Base-by-base conservation (phyloP, 805 yeast genomes). In the Candida patagonica region DNA sequence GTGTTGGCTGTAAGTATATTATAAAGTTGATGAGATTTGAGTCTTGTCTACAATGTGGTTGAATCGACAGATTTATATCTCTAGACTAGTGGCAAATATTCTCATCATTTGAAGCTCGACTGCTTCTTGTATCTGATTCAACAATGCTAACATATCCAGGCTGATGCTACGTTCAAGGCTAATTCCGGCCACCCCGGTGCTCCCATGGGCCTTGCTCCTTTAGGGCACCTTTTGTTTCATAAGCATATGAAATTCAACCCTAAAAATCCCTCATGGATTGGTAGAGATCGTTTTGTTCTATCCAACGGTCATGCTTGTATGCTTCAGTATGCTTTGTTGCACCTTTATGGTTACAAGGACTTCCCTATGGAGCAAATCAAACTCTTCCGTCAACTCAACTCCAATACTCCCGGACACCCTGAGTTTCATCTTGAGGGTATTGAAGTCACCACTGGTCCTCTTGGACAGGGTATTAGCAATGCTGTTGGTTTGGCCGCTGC, bases 111-210 rank as follows among this genome's bases (percentile, higher is more conserved):
- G n/a, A n/a, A n/a, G n/a, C n/a, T n/a, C 31, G 16, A 29, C 16
- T 29, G 31, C 31, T 29, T 9, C 7, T 6, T 29, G 19, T 8
- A 9, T 5, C 3, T 10, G 31, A 8, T 24, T 24, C 8, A 12
- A 24, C 26, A 12, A 8, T 24, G 26, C 10, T 33, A 33, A 33
- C 37, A 8, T 26, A 6, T 34, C n/a, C 40, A 62, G 66, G 81
- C 83, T 40, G 98, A 89, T 63, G 78, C 83, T 50, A 94, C 85
- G 47, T 71, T 80, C 44, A 73, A 77, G 66, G 89, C 96, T 56
- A 82, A 89, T 67, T 81, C 95, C 45, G 98, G 98, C 52, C 98
- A 89, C 70, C 98, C 98, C 41, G 98, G 98, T 52, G 97, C 98
- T 40, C 97, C 97, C 56, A 78, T 89, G 76, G 97, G 97, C 49